Percentiles rank a stretch among this genome's conserved stretches.
These are phyloP conservation scores for Musa itinerans DNA, from an alignment of 176 grass and related monocot species.

Conservation along the genomic window DNA sequence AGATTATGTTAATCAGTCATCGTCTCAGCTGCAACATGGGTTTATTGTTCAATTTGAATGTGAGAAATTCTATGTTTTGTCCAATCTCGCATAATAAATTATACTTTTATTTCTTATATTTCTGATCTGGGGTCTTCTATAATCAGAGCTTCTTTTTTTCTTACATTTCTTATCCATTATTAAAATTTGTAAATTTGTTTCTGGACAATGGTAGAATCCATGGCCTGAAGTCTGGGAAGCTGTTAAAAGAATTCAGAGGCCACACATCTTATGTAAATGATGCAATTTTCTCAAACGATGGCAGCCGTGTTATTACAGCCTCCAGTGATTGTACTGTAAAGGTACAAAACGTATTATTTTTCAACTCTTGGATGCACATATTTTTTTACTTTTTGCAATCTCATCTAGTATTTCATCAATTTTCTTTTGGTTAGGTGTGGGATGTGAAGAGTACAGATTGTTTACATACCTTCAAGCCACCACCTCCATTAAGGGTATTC, in stretches of 20 bases:
- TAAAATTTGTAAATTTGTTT: no score
- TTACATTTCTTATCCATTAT: no score
- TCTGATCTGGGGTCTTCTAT: no score
- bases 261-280: conserved; percentile 85
- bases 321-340: conserved; percentile 96
- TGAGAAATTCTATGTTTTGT: no score
- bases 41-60: no score
- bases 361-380: conserved; percentile 9
- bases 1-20: no score
- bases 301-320: conserved; percentile 84
- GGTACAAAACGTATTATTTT: conserved; percentile 34
- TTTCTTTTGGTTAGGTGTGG: conserved; percentile 54
- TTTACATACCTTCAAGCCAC: conserved; percentile 90
- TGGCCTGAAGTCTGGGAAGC: conserved; percentile 94
- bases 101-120: no score
- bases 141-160: no score
- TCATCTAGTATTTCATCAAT: conserved; percentile 4
- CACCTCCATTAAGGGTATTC: conserved; percentile 82
- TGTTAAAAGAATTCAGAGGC: conserved; percentile 97
- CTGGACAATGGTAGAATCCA: conserved; percentile 56
- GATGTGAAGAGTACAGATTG: conserved; percentile 98
- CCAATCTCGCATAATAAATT: no score
- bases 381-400: not conserved
- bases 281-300: conserved; percentile 89
- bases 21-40: no score